Evolutionary conservation across 768 basidiomycete species (phyloP).

Genomic region (Lactarius psammicola): DNA sequence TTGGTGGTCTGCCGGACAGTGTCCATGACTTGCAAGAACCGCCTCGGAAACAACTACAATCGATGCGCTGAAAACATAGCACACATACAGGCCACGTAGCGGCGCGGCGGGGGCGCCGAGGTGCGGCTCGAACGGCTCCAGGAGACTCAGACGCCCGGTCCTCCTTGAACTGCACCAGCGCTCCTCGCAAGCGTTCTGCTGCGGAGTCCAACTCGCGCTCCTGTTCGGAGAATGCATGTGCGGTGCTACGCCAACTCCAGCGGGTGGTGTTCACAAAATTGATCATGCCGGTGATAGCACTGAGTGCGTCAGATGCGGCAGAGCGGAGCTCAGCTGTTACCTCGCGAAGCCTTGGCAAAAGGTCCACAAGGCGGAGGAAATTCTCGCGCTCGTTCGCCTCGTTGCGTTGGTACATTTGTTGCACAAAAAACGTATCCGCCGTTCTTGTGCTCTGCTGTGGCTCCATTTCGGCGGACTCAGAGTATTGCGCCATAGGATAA

Average conservation of each 20-base stretch:
- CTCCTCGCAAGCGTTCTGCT: slow-evolving; percentile 31
- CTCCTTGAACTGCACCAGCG: slow-evolving; percentile 37
- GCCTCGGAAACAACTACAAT: slow-evolving; percentile 41
- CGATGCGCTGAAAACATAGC: slow-evolving; percentile 50
- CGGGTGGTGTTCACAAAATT: slow-evolving; percentile 39
- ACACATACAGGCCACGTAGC: slow-evolving; percentile 46
- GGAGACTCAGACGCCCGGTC: slow-evolving; percentile 38
- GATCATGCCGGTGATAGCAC: slow-evolving; percentile 32
- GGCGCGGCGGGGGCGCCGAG: slow-evolving; percentile 36
- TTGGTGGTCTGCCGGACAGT: slow-evolving; percentile 39
- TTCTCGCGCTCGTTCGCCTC: slow-evolving; percentile 34
- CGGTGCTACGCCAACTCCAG: slow-evolving; percentile 31
- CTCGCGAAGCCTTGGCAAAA: slow-evolving; percentile 39
- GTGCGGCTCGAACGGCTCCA: slow-evolving; percentile 44
- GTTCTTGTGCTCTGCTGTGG: slow-evolving; percentile 23
- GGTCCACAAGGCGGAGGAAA: slow-evolving; percentile 36
- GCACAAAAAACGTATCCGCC: slow-evolving; percentile 41
- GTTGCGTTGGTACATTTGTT: slow-evolving; percentile 35
- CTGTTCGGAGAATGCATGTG: slow-evolving; percentile 28
- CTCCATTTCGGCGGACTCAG: slow-evolving; percentile 11
- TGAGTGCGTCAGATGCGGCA: slow-evolving; percentile 34
- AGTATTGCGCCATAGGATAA: slow-evolving; percentile 12
- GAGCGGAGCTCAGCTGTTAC: slow-evolving; percentile 39
- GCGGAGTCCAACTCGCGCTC: slow-evolving; percentile 32
- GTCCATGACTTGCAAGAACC: slow-evolving; percentile 40